These are phyloP conservation scores for Mycena metata DNA, from an alignment of 768 basidiomycete species.

Conservation along the genomic window DNA sequence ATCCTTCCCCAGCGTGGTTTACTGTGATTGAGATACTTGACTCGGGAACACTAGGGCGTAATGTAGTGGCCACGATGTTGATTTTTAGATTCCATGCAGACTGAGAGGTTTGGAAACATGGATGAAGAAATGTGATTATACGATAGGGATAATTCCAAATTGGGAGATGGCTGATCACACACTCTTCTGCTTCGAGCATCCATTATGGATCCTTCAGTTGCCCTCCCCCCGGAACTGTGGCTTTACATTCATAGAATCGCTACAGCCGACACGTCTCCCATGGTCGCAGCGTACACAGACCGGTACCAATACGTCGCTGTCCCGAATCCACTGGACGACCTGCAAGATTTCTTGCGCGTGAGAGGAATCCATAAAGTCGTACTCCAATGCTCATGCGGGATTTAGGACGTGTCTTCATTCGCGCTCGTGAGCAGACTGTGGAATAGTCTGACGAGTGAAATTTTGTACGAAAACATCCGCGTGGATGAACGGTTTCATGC, in stretches of 20 bases:
- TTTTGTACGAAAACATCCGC: constrained; percentile 28
- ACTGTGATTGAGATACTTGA: no score
- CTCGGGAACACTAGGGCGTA: no score
- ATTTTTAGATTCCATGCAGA: no score
- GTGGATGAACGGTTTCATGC: constrained; percentile 1
- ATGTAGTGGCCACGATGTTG: no score
- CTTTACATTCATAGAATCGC: constrained; percentile 30
- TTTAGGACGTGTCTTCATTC: constrained; percentile 20
- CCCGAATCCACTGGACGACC: constrained; percentile 19
- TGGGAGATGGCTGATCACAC: no score
- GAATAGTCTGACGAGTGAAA: constrained; percentile 24
- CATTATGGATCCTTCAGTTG: no score
- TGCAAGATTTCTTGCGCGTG: constrained; percentile 20
- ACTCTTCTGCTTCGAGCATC: no score
- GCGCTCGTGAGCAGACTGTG: constrained; percentile 30
- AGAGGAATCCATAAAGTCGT: neutral
- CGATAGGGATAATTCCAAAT: no score
- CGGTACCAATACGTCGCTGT: neutral
- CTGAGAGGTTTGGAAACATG: no score
- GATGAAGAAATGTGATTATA: no score
- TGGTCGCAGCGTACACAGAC: neutral
- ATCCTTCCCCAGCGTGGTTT: no score
- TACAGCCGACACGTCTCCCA: constrained; percentile 18
- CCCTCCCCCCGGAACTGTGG: constrained; percentile 34
- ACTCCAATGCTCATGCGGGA: neutral